Evolutionary conservation across 805 yeast species (phyloP), one percentile per base, ranked within the genome.

Genomic region (Cyberlindnera misumaiensis): DNA sequence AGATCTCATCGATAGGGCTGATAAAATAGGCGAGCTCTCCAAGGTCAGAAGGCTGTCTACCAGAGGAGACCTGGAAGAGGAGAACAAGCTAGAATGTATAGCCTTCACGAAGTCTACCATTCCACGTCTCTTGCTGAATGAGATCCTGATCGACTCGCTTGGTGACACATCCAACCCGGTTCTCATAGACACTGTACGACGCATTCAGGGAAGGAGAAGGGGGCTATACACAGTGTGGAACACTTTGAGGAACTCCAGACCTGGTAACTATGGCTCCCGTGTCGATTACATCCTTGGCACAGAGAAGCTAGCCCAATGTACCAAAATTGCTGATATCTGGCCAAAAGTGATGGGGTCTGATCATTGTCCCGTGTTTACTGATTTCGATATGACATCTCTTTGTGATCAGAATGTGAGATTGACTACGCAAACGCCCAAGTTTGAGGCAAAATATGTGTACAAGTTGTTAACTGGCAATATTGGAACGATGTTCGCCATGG

Each of bases 211-310:
- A 1, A 60, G 81, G 15, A 64, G 77, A 34, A 55, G 72, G 51
- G 77, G 74, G 16, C 67, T 88, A 74, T 93, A 83, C 55, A 88
- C 97, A 0, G 93, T 89, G 34, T 90, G 98, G 98, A 89, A 88
- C 58, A 83, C 88, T 2, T 60, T 79, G 48, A 73, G 75, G 36
- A 83, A 83, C 48, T 72, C 83, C 15, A 63, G 98, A 24, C 88
- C 93, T 1, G 67, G 80, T 1, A 90, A 90, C 53, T 83, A 72
- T 58, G 97, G 98, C 0, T 83, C 96, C 2, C 66, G 98, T 38
- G 81, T 90, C 17, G 98, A 90, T 57, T 71, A 81, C 47, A 78
- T 90, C 5, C 57, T 88, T 6, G 59, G 72, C 0, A 71, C 82
- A 18, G 44, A 60, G 8, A 48, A 46, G 0, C 44, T 82, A 34